These are phyloP conservation scores for Tuctoria greenei DNA, from an alignment of 176 grass and related monocot species.

Conservation along the genomic window DNA sequence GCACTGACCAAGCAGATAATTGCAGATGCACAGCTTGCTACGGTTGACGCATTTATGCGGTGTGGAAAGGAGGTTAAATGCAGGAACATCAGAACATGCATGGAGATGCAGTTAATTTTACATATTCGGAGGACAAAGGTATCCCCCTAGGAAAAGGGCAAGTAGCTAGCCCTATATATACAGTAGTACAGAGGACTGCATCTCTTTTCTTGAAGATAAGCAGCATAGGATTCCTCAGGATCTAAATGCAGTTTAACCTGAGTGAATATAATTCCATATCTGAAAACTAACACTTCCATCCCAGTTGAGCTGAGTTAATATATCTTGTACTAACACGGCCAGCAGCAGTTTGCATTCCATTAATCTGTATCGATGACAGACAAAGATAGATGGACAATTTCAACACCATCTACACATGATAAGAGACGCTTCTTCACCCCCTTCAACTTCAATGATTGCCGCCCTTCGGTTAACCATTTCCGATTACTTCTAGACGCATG, in stretches of 20 bases:
- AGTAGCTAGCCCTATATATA: neutral
- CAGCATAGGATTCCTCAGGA: constrained; percentile 30
- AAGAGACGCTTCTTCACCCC: neutral
- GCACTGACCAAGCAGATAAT: neutral
- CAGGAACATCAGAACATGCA: neutral
- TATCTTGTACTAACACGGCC: neutral
- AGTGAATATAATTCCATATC: neutral
- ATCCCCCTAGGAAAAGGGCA: neutral
- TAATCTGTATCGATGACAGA: too few species aligned
- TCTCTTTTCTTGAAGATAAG: neutral
- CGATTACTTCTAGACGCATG: constrained; percentile 12
- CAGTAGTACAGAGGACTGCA: neutral
- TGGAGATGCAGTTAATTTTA: constrained; percentile 1
- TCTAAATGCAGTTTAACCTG: neutral
- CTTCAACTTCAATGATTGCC: constrained; percentile 32
- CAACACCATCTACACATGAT: too few species aligned
- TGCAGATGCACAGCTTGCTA: constrained; percentile 1
- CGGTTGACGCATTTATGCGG: neutral
- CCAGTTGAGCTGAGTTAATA: neutral
- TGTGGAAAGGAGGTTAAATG: neutral
- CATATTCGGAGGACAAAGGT: neutral
- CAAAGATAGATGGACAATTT: too few species aligned
- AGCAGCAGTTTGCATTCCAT: neutral
- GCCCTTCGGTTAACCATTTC: neutral
- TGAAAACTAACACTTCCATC: neutral